Evolutionary conservation across 805 yeast species (phyloP).

Genomic region (Komagataella phaffii): DNA sequence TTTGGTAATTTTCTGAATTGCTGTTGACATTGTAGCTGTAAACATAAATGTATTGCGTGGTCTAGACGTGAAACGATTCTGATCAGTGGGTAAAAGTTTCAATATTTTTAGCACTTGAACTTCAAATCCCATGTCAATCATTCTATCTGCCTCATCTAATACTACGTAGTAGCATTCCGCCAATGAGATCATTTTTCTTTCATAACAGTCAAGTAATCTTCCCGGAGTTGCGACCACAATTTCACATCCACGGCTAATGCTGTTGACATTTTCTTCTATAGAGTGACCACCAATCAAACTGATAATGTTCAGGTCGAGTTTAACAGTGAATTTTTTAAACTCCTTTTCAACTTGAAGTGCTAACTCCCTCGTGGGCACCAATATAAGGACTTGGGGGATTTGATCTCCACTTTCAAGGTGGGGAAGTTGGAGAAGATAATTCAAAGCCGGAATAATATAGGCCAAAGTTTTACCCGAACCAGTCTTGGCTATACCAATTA

Average conservation of each 20-base stretch:
- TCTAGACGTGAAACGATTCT: constrained; percentile 22
- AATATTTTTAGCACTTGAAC: constrained; percentile 56
- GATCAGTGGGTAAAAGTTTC: constrained; percentile 34
- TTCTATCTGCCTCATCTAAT: constrained; percentile 90
- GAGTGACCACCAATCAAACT: constrained; percentile 87
- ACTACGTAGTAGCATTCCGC: constrained; percentile 53
- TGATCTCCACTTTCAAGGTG: constrained; percentile 36
- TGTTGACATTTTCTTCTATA: constrained; percentile 54
- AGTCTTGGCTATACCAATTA: constrained; percentile 88
- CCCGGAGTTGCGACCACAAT: constrained; percentile 93
- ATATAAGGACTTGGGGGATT: constrained; percentile 61
- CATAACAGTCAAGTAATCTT: constrained; percentile 68
- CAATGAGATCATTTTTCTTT: constrained; percentile 47
- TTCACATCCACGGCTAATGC: constrained; percentile 54
- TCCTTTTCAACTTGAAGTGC: constrained; percentile 77
- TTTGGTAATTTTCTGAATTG: constrained; percentile 54
- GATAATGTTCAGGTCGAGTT: constrained; percentile 31
- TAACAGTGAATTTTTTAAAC: constrained; percentile 30
- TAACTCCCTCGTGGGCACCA: constrained; percentile 91
- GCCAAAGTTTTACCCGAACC: constrained; percentile 94
- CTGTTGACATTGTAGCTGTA: constrained; percentile 83
- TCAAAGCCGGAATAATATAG: constrained; percentile 59
- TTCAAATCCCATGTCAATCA: constrained; percentile 93
- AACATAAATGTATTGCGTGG: constrained; percentile 61
- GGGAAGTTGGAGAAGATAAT: constrained; percentile 36